Evolutionary conservation across 768 basidiomycete genomes (phyloP).

Genomic region (Cantharellus cinnabarinus): DNA sequence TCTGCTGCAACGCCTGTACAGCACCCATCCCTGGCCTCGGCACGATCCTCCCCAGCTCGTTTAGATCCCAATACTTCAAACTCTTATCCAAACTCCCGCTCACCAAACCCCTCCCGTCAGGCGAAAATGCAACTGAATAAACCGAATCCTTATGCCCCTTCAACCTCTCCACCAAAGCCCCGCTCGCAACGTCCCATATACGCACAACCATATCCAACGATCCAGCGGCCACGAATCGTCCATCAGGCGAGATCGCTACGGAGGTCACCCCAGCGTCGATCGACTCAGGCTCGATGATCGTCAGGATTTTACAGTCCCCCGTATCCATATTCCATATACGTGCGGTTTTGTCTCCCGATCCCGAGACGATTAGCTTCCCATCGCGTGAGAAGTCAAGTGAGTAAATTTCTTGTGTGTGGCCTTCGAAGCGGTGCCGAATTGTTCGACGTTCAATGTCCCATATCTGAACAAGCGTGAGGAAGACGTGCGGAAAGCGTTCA

Average conservation of each 20-base stretch:
- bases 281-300: slow-evolving; percentile 32
- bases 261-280: slow-evolving; percentile 59
- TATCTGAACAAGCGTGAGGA: slow-evolving; percentile 28
- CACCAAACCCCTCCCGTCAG: slow-evolving; percentile 72
- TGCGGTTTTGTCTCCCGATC: slow-evolving; percentile 58
- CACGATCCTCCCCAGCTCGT: slow-evolving; percentile 15
- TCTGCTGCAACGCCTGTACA: background rate
- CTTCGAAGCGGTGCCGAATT: slow-evolving; percentile 64
- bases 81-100: slow-evolving; percentile 84
- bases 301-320: slow-evolving; percentile 23
- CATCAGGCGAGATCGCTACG: slow-evolving; percentile 61
- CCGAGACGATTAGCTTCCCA: slow-evolving; percentile 70
- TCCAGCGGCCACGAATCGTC: slow-evolving; percentile 39
- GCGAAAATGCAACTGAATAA: slow-evolving; percentile 78
- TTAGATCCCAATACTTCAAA: slow-evolving; percentile 70
- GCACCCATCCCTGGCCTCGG: slow-evolving; percentile 8
- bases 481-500: background rate
- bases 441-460: slow-evolving; percentile 76
- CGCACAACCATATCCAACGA: slow-evolving; percentile 44
- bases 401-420: slow-evolving; percentile 86
- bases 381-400: slow-evolving; percentile 82
- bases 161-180: slow-evolving; percentile 47
- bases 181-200: slow-evolving; percentile 66
- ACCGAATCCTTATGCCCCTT: slow-evolving; percentile 69
- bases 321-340: slow-evolving; percentile 40